A percentile compares a stretch with the other conserved stretches of the same genome.
Evolutionary conservation across 1,139 yeast genomes (phyloP).

Genomic region (Wickerhamiella pararugosa): DNA sequence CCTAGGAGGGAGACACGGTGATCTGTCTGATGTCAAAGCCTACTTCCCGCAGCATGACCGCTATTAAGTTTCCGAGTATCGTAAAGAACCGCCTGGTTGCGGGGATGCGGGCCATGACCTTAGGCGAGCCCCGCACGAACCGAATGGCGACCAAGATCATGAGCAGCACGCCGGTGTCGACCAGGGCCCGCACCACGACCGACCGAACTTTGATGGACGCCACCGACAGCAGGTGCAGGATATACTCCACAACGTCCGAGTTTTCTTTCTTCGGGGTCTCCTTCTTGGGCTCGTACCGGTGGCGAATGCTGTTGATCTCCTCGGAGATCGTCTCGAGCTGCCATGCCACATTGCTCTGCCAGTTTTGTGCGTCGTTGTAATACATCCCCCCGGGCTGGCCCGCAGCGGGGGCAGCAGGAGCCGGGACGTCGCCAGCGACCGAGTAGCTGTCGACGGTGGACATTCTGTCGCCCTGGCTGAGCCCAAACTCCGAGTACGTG

Average conservation of each 20-base stretch:
- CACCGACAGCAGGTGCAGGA: background rate
- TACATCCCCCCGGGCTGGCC: background rate
- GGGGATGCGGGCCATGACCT: constrained; percentile 9
- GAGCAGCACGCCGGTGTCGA: constrained; percentile 10
- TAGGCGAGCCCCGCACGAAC: constrained; percentile 11
- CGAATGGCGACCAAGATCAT: constrained; percentile 11
- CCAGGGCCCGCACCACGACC: constrained; percentile 8
- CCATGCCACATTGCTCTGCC: constrained; percentile 22
- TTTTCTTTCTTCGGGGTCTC: background rate
- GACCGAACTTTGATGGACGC: background rate
- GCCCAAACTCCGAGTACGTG: constrained; percentile 15
- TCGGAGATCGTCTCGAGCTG: constrained; percentile 22
- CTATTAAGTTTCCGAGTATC: constrained; percentile 11
- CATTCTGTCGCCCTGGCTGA: constrained; percentile 14
- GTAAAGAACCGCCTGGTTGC: constrained; percentile 8
- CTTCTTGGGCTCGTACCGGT: constrained; percentile 10
- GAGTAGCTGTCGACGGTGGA: too few relatives aligned
- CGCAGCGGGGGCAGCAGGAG: background rate
- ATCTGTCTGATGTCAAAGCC: constrained; percentile 13
- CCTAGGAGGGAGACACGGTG: background rate
- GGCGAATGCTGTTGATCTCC: constrained; percentile 18
- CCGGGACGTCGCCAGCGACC: constrained; percentile 1
- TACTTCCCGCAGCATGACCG: constrained; percentile 13
- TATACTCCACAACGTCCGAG: background rate
- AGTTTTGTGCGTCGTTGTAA: constrained; percentile 11